These are phyloP conservation scores for Rhodosporidiobolus odoratus DNA, from an alignment of 768 basidiomycete genomes.

Conservation along the genomic window DNA sequence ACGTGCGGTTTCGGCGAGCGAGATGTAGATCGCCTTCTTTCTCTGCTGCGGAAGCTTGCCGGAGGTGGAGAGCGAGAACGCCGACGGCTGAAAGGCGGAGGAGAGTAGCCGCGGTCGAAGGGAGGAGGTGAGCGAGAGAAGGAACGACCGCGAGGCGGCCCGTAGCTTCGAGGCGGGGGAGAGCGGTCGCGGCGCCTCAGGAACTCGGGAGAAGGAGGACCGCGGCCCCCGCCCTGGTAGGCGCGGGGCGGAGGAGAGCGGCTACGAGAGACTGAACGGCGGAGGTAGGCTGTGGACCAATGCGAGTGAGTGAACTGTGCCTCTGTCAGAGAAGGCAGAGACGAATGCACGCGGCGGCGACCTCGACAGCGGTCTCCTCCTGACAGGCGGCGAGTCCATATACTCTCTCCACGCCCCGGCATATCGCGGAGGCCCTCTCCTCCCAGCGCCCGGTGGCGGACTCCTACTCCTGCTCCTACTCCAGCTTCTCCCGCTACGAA, in stretches of 20 bases:
- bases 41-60: not conserved
- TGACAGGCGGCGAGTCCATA: not conserved
- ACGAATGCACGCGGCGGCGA: slow-evolving; percentile 23
- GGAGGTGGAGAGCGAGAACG: not conserved
- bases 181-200: slow-evolving; percentile 6
- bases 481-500: slow-evolving; percentile 21
- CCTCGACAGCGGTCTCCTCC: slow-evolving; percentile 13
- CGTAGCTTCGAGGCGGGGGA: slow-evolving; percentile 9
- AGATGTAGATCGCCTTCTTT: not conserved
- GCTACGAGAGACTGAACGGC: slow-evolving; percentile 11
- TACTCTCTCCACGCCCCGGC: not conserved
- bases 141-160: not conserved
- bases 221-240: not conserved
- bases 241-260: slow-evolving; percentile 16
- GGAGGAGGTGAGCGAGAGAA: slow-evolving; percentile 12
- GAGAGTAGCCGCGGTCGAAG: not conserved
- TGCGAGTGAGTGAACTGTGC: not conserved
- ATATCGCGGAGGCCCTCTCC: not conserved
- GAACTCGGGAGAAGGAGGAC: slow-evolving; percentile 13
- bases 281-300: not conserved
- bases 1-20: slow-evolving; percentile 5
- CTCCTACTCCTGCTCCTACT: slow-evolving; percentile 19
- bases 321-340: not conserved
- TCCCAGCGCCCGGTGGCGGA: slow-evolving; percentile 4
- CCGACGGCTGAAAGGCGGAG: not conserved